phyloP scores from a whole-genome alignment of 441 rosid genomes.

The Syzygium syzygioides region DNA sequence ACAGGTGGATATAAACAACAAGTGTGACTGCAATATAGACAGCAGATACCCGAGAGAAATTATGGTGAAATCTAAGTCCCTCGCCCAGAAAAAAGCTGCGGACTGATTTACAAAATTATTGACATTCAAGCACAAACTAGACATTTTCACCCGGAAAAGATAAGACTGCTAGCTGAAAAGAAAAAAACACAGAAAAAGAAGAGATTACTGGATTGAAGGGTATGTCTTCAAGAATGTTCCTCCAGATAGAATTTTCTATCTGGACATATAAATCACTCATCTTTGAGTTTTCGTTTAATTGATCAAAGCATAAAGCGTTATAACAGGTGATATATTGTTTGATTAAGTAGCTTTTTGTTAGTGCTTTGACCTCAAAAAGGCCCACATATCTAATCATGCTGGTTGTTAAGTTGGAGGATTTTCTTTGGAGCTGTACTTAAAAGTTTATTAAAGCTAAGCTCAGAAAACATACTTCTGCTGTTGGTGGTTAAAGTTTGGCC shows the following conservation, averaged over 20 bases:
- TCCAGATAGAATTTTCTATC: not conserved
- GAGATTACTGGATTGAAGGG: not conserved
- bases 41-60: not conserved
- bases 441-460: not conserved
- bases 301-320: not conserved
- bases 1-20: not conserved
- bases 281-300: not conserved
- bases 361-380: not conserved
- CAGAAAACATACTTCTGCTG: not conserved
- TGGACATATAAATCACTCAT: not conserved
- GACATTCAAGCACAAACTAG: not conserved
- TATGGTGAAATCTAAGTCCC: not conserved
- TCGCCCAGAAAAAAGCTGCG: not conserved
- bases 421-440: slow-evolving; percentile 1
- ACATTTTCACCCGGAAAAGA: not conserved
- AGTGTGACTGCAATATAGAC: not conserved
- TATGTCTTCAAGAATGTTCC: not conserved
- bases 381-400: not conserved
- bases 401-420: slow-evolving; percentile 1
- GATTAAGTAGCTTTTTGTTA: not conserved
- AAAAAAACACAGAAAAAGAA: not conserved
- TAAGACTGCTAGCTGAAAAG: not conserved
- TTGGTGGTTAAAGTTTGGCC: not conserved
- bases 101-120: not conserved
- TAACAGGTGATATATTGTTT: not conserved